Base-by-base conservation (phyloP, 208 protist genomes). In the Trypanosoma scelopori region DNA sequence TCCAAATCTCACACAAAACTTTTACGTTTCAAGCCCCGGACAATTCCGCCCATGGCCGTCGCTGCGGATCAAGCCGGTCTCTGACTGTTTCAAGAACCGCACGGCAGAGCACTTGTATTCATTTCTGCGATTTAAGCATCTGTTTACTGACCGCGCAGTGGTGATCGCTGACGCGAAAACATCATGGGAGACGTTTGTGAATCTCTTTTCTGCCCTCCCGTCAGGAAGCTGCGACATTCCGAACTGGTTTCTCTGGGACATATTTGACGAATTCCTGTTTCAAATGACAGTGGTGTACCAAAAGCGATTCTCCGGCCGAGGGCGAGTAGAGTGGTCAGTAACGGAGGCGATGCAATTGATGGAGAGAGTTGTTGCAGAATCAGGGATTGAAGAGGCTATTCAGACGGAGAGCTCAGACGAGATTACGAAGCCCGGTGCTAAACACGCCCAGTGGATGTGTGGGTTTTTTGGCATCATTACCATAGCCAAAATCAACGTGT, bases 191-290 rank as follows among this genome's bases (percentile, higher is more conserved):
- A 92, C 80, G 58, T 96, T 91, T 68, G 71, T 39, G 5, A 76
- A 81, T 30, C 69, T 96, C 35, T 84, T 93, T 45, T 30, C 68
- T 51, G 32, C 74, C 51, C 74, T 92, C 43, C 69, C 76, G 3
- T 78, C 55, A 41, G 71, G 64, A 50, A 74, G 72, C 37, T 82
- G 66, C 45, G 79, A 89, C 63, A 78, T 96, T 49, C 91, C 91
- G 28, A 92, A 76, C 68, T 89, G 80, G 72, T 79, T 93, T 69
- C 63, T 96, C 52, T 96, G 91, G 91, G 91, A 96, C 69, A 84
- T 96, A 27, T 92, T 96, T 69, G 91, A 96, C 50, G 87, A 96
- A 76, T 93, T 93, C 46, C 63, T 92, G 4, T 96, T 89, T 71
- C 87, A 96, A 67, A 89, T 96, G 76, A 89, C 87, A 22, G 81